Evolutionary conservation across 768 basidiomycete genomes (phyloP).

Genomic region (Kwoniella pini): DNA sequence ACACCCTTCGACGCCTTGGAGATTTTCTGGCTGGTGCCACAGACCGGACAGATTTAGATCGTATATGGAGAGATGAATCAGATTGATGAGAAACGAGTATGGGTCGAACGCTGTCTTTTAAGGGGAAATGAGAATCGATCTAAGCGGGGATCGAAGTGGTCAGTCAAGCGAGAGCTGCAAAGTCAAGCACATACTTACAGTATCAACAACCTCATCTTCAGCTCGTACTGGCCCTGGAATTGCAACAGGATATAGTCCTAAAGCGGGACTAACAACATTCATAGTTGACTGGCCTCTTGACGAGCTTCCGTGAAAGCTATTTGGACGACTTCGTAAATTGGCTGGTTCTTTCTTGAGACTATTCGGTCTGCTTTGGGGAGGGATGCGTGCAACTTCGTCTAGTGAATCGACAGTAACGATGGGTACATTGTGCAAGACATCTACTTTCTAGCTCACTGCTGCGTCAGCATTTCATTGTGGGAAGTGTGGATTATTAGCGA

Average conservation of each 20-base stretch:
- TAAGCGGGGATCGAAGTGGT: background rate
- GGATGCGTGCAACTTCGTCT: background rate
- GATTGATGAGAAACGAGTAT: constrained; percentile 3
- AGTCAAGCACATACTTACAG: background rate
- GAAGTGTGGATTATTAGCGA: too few species aligned
- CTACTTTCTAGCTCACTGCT: too few species aligned
- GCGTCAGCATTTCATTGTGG: too few species aligned
- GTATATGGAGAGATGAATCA: constrained; percentile 6
- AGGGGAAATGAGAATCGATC: background rate
- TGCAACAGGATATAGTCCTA: constrained; percentile 6
- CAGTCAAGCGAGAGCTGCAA: too few species aligned
- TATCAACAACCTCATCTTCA: background rate
- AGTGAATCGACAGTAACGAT: background rate
- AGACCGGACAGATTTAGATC: background rate
- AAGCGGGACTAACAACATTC: background rate
- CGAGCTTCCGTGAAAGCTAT: constrained; percentile 26
- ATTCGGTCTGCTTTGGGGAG: constrained; percentile 17
- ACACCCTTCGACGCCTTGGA: constrained; percentile 9
- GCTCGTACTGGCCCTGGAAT: background rate
- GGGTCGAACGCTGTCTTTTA: background rate
- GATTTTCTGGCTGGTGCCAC: constrained; percentile 5
- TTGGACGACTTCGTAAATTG: constrained; percentile 17
- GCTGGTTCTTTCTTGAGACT: constrained; percentile 14
- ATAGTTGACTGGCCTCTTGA: constrained; percentile 1
- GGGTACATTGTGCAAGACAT: background rate